These are phyloP conservation scores for Nadsonia commutata DNA, from an alignment of 1,139 yeast genomes.

Conservation along the genomic window DNA sequence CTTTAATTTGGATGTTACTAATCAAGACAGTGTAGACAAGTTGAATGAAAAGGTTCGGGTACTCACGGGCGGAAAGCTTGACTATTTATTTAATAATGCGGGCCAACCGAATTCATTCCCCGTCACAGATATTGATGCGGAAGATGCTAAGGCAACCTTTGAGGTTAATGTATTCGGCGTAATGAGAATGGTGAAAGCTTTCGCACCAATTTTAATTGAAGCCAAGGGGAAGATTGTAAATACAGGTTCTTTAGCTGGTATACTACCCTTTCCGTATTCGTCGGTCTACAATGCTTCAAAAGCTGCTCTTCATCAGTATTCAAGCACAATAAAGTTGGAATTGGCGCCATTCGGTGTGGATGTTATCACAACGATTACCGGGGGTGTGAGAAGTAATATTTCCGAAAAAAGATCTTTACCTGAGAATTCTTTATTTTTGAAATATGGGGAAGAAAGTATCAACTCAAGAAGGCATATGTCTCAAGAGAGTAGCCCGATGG, in stretches of 20 bases:
- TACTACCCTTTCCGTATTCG: slow-evolving; percentile 57
- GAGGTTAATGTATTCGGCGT: slow-evolving; percentile 62
- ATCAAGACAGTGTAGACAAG: slow-evolving; percentile 32
- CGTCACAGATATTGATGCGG: slow-evolving; percentile 52
- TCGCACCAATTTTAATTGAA: slow-evolving; percentile 41
- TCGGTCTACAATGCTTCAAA: slow-evolving; percentile 56
- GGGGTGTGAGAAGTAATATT: slow-evolving; percentile 50
- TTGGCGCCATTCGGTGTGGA: slow-evolving; percentile 59
- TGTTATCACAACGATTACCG: slow-evolving; percentile 58
- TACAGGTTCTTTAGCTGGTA: slow-evolving; percentile 61
- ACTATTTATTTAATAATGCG: slow-evolving; percentile 55
- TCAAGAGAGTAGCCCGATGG: slow-evolving; percentile 41
- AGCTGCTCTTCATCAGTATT: slow-evolving; percentile 66
- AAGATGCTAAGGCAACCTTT: slow-evolving; percentile 37
- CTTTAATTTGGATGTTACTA: slow-evolving; percentile 38
- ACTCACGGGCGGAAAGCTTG: slow-evolving; percentile 35
- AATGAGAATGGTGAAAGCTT: slow-evolving; percentile 46
- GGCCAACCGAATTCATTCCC: slow-evolving; percentile 41
- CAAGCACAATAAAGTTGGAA: slow-evolving; percentile 47
- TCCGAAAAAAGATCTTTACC: slow-evolving; percentile 47
- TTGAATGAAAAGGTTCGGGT: slow-evolving; percentile 29
- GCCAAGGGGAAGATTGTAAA: slow-evolving; percentile 61
- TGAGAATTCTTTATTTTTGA: slow-evolving; percentile 31
- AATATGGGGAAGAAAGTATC: slow-evolving; percentile 32
- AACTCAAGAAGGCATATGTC: slow-evolving; percentile 47